Evolutionary conservation across 192 early-diverging fungal species (phyloP), one percentile per base, ranked within the genome.

Genomic region (Podila epigama): DNA sequence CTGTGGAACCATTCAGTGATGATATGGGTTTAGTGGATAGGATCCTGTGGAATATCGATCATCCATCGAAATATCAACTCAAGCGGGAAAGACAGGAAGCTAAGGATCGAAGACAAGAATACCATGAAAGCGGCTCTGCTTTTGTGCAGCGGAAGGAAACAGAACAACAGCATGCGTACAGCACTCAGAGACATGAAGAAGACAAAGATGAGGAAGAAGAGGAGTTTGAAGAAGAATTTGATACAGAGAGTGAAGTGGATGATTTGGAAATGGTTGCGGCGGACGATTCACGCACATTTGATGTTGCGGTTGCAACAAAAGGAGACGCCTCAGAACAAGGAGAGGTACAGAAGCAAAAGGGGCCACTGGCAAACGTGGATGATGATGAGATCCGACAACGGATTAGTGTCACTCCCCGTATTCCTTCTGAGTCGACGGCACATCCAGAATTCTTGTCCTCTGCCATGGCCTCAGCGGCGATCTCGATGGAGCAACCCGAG

Each of bases 181-280:
- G n/a, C n/a, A n/a, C n/a, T n/a, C n/a, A n/a, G n/a, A n/a, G n/a
- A n/a, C n/a, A n/a, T n/a, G n/a, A n/a, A 31, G 48, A 51, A 5
- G 48, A 51, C 7, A 58, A 64, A 20, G 50, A 39, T 1, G 66
- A 68, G 10, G 15, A 29, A 29, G 41, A 48, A 44, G 42, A 62
- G 8, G 60, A 62, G 3, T 68, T 68, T 52, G 66, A 68, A 40
- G 73, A 77, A 58, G 73, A 77, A 50, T 77, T 77, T 48, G 73
- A 77, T 37, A 77, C 73, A 4, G 73, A 77, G 39, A 77, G 73
- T 8, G 73, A 68, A 27, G 50, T 11, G 3, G 73, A 77, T 0
- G 65, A 67, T 5, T 27, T 35, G 8, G 59, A 62, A 3, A 62
- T 59, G 56, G 36, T 34, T 8, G 34, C 44, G 20, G 34, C 10